Evolutionary conservation across 768 basidiomycete genomes (phyloP), one percentile per base, ranked within the genome.

Genomic region (Epithele typhae): DNA sequence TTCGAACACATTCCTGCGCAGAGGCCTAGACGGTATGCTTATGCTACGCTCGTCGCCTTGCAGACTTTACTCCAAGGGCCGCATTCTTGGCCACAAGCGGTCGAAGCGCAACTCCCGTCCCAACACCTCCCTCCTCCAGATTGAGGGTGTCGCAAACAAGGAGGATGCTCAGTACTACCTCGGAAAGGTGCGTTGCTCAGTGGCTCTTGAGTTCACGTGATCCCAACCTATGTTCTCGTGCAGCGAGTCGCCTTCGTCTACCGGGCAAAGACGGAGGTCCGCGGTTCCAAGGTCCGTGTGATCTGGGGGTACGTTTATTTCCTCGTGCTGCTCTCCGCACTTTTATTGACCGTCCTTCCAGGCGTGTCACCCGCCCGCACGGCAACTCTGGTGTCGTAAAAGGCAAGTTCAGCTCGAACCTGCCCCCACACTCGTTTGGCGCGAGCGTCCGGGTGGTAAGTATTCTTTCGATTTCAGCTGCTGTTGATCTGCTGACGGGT

Each of bases 211-310:
- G 12, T 25, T 3, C 4, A 14, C 15, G 6, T 18, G n/a, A 23
- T 35, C 12, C 25, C 33, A 37, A 35, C 19, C 5, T 40, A 12
- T n/a, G 2, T 7, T 19, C 25, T 33, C 17, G 19, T 34, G 19
- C 59, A 96, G 93, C 89, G 95, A 59, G 79, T 99, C 54, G 96
- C 96, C 50, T 99, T 86, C 71, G 93, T 99, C 58, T 99, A 99
- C 84, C 88, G 86, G 67, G 95, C 93, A 51, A 93, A 96, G 79
- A 78, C 82, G 68, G 90, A 92, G 71, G 81, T 95, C 57, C 84
- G 85, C 68, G 96, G 96, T 50, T 89, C 92, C 58, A 93, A 94
- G 71, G 76, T 97, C 64, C 89, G 96, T 58, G 92, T 98, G 54
- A 97, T 98, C 76, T 98, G 93, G 93, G 96, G 94, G 90, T 91